Conservation (phyloP, 805 yeast genomes). For the Zygosaccharomyces pseudorouxii region DNA sequence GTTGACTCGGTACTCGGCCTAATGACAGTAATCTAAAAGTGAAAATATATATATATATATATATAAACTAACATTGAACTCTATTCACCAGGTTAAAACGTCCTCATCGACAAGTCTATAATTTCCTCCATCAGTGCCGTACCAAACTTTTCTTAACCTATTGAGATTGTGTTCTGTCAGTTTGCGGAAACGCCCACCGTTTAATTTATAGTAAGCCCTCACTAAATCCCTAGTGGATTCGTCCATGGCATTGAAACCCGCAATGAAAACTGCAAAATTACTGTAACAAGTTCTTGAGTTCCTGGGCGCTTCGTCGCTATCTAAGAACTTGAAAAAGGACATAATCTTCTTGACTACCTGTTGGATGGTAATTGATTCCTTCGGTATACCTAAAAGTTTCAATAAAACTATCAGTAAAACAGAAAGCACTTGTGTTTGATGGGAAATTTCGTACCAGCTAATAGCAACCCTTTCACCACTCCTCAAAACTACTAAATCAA, state of each 20-base stretch:
- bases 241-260: constrained; percentile 36
- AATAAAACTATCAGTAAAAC: constrained; percentile 32
- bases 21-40: constrained; percentile 34
- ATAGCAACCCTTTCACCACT: constrained; percentile 31
- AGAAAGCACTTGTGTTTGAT: constrained; percentile 36
- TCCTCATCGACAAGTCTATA: constrained; percentile 34
- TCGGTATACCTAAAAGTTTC: constrained; percentile 33
- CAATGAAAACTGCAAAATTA: constrained; percentile 35
- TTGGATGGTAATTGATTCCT: constrained; percentile 32
- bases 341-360: constrained; percentile 33
- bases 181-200: constrained; percentile 31
- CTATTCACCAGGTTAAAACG: constrained; percentile 33
- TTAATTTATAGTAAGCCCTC: constrained; percentile 29
- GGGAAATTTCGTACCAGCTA: constrained; percentile 38
- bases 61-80: not conserved
- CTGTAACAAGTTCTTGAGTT: constrained; percentile 36
- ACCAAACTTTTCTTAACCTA: constrained; percentile 35
- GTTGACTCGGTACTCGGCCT: constrained; percentile 46
- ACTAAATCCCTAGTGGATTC: constrained; percentile 33
- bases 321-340: constrained; percentile 33
- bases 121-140: constrained; percentile 25
- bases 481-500: constrained; percentile 29
- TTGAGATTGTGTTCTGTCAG: constrained; percentile 34
- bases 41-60: not conserved
- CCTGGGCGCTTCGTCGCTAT: constrained; percentile 35